Evolutionary conservation across 225 moss, liverwort and hornwort species (phyloP).

Genomic region (Takakia lepidozioides): DNA sequence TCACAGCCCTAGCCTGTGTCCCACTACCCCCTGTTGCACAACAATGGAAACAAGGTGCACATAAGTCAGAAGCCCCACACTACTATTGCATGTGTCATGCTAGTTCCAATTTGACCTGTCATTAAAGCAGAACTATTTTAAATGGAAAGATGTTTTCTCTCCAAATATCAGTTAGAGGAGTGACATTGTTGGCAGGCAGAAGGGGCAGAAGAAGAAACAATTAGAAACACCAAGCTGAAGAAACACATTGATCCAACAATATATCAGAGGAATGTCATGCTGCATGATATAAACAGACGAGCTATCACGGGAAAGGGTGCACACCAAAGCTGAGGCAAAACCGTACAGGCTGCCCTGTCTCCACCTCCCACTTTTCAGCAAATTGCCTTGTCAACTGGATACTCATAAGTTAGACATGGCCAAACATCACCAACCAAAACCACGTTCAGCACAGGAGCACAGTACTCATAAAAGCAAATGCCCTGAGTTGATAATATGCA

Average conservation of each 20-base stretch:
- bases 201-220: background rate
- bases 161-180: background rate
- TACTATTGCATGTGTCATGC: constrained; percentile 1
- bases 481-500: background rate
- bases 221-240: background rate
- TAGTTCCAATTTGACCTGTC: background rate
- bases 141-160: background rate
- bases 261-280: background rate
- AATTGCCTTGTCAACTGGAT: constrained; percentile 21
- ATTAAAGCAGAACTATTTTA: background rate
- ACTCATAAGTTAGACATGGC: background rate
- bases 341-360: constrained; percentile 21
- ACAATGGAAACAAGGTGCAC: too few species aligned
- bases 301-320: background rate
- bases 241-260: too few species aligned
- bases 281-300: background rate
- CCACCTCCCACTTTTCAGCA: constrained; percentile 17
- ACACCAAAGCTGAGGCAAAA: constrained; percentile 29
- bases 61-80: too few species aligned
- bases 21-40: constrained; percentile 35
- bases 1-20: constrained; percentile 29
- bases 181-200: background rate
- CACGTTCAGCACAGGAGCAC: background rate
- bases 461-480: constrained; percentile 1
- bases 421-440: background rate